These are phyloP conservation scores for Coelastrella sp. DNA, from an alignment of 139 green algal species.

Conservation along the genomic window DNA sequence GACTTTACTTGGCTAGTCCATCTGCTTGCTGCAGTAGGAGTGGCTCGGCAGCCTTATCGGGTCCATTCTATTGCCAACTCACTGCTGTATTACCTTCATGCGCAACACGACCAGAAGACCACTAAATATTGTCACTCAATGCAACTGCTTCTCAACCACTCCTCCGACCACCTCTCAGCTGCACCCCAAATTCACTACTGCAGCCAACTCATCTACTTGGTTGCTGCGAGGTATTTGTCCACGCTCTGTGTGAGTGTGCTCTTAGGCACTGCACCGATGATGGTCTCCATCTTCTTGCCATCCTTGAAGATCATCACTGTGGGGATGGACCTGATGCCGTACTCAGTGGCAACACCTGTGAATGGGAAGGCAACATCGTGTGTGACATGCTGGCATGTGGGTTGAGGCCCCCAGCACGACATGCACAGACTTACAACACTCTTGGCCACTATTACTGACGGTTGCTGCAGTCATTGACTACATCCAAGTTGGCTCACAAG, in stretches of 20 bases:
- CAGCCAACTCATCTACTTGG: background rate
- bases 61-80: too few relatives aligned
- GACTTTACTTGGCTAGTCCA: too few relatives aligned
- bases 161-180: background rate
- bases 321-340: slow-evolving; percentile 95
- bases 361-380: slow-evolving; percentile 37
- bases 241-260: slow-evolving; percentile 89
- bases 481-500: too few relatives aligned
- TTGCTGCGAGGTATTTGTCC: slow-evolving; percentile 90
- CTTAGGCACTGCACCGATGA: slow-evolving; percentile 99
- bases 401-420: too few relatives aligned
- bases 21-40: too few relatives aligned
- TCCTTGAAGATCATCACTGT: slow-evolving; percentile 98
- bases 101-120: too few relatives aligned
- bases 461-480: background rate
- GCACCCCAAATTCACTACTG: background rate
- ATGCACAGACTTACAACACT: too few relatives aligned
- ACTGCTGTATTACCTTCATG: too few relatives aligned
- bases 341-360: slow-evolving; percentile 90
- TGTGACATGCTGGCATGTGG: background rate
- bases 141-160: too few relatives aligned
- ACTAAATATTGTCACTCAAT: too few relatives aligned
- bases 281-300: slow-evolving; percentile 97
- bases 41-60: too few relatives aligned
- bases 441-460: too few relatives aligned